Evolutionary conservation across 345 rosid species (phyloP).

Genomic region (Barbarea vulgaris): DNA sequence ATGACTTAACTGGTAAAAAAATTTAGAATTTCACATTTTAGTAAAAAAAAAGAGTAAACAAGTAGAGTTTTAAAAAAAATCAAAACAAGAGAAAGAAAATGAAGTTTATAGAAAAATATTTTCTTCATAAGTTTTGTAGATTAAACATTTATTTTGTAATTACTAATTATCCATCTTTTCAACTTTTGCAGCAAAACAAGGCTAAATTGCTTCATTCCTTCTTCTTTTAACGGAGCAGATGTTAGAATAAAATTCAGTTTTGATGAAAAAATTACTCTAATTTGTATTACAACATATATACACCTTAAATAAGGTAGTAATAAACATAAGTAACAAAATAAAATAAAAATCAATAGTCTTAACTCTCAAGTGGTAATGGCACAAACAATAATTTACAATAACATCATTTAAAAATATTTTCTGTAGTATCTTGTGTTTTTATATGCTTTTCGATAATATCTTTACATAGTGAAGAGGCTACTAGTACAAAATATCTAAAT

Average conservation of each 20-base stretch:
- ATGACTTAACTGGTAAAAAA: neutral
- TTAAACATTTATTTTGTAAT: neutral
- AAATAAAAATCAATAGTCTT: neutral
- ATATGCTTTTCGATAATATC: slow-evolving; percentile 5
- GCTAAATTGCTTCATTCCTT: neutral
- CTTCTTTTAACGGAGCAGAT: neutral
- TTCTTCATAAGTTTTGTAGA: no score
- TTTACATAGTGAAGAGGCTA: slow-evolving; percentile 6
- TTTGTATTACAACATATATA: neutral
- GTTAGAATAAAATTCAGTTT: no score
- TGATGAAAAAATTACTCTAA: neutral
- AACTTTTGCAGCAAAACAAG: neutral
- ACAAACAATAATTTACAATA: neutral
- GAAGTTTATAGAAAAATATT: no score
- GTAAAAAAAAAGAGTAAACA: no score
- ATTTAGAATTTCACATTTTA: neutral
- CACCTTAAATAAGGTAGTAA: neutral
- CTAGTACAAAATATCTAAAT: slow-evolving; percentile 14
- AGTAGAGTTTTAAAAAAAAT: neutral
- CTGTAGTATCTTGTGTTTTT: neutral
- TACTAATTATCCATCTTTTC: neutral
- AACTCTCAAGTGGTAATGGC: neutral
- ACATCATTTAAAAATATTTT: neutral
- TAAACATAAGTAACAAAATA: neutral
- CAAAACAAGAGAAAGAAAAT: neutral